phyloP scores from a whole-genome alignment of 2,329 filamentous ascomycete species.

The Neofusicoccum kwambonambiense region DNA sequence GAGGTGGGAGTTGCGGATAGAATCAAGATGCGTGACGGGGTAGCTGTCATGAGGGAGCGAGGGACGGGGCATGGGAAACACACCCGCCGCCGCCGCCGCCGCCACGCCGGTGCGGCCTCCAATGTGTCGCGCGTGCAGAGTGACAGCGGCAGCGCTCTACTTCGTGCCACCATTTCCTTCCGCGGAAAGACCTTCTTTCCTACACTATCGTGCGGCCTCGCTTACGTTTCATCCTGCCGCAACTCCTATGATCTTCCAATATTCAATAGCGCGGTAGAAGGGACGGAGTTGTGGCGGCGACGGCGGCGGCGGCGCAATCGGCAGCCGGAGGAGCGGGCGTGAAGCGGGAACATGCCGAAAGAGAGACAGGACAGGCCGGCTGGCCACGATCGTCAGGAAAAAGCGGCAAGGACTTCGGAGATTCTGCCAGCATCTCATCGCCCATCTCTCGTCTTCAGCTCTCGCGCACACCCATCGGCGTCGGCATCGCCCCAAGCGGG shows the following conservation, averaged over 20 bases:
- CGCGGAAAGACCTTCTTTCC: background rate
- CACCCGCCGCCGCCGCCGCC: no score
- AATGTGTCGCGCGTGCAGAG: no score
- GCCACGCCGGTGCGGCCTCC: no score
- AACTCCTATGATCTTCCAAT: background rate
- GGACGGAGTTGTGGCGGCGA: background rate
- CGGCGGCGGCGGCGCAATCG: no score
- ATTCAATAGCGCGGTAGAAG: slow-evolving; percentile 2
- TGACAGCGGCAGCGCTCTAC: no score
- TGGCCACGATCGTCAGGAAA: background rate
- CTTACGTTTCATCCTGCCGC: background rate
- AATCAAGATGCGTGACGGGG: no score
- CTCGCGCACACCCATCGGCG: background rate
- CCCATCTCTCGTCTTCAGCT: background rate
- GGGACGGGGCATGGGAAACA: no score
- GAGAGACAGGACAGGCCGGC: background rate
- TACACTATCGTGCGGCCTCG: background rate
- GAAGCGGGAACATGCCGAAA: background rate
- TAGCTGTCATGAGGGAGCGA: no score
- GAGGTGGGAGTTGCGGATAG: no score
- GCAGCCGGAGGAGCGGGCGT: background rate
- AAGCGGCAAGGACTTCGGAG: background rate
- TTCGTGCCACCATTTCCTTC: no score
- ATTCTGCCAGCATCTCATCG: background rate
- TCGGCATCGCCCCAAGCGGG: background rate